Conservation (phyloP, 306 rosid species). For the Cucumis cinereus region DNA sequence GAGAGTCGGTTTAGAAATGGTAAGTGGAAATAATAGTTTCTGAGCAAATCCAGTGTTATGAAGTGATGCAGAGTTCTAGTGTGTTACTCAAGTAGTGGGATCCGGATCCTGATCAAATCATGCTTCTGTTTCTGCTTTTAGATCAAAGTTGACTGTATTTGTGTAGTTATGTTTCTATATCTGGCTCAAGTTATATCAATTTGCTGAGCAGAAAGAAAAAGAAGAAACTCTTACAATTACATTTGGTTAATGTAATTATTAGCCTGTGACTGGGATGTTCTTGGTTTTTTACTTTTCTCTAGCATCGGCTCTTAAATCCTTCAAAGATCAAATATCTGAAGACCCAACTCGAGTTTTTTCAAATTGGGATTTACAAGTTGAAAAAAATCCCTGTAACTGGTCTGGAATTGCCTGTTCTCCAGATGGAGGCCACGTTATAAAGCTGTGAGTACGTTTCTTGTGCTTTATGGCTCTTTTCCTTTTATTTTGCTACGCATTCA, state of each 20-base stretch:
- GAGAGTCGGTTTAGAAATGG: background rate
- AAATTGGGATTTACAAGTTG: constrained; percentile 55
- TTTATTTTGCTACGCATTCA: background rate
- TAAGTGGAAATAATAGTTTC: background rate
- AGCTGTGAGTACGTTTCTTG: constrained; percentile 46
- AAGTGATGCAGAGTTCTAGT: constrained; percentile 2
- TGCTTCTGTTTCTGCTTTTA: background rate
- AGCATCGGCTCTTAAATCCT: constrained; percentile 56
- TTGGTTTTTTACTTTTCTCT: constrained; percentile 10
- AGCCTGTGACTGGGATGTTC: background rate
- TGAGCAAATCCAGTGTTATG: background rate
- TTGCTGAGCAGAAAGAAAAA: background rate
- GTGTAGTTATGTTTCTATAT: background rate
- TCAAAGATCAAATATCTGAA: constrained; percentile 69
- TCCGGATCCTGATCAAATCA: background rate
- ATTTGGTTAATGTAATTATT: background rate
- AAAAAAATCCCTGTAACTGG: constrained; percentile 80
- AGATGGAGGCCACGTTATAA: constrained; percentile 53
- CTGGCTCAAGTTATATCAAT: background rate
- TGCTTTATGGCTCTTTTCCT: background rate
- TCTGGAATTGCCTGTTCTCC: constrained; percentile 51
- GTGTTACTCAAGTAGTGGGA: constrained; percentile 2
- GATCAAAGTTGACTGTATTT: background rate
- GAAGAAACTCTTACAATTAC: background rate
- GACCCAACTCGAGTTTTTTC: constrained; percentile 55